These are phyloP conservation scores for Cantharellus anzutake DNA, from an alignment of 768 basidiomycete species.

Conservation along the genomic window DNA sequence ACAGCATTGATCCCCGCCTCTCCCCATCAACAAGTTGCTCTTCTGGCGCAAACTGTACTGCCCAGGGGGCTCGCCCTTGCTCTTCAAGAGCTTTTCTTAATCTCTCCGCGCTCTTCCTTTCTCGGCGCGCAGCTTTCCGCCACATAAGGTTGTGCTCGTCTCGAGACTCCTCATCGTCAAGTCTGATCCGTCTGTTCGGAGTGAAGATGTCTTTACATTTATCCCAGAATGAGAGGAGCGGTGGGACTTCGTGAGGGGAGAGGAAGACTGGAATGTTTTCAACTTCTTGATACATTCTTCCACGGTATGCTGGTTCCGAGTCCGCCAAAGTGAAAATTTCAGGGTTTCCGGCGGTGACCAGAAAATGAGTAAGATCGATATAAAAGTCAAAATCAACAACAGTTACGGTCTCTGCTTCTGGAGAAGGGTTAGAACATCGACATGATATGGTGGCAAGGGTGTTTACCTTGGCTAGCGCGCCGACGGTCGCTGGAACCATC, in stretches of 20 bases:
- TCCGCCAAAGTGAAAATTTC: constrained; percentile 46
- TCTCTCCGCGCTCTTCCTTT: background rate
- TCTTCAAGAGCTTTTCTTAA: background rate
- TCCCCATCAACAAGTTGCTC: too few species aligned
- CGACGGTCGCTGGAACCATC: too few species aligned
- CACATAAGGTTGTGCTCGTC: background rate
- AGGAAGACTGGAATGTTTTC: constrained; percentile 17
- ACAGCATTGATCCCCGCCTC: background rate
- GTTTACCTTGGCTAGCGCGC: too few species aligned
- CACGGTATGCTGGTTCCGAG: constrained; percentile 42
- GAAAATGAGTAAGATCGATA: constrained; percentile 31
- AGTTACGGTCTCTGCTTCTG: constrained; percentile 37
- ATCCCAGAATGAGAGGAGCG: too few species aligned
- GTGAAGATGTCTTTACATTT: background rate
- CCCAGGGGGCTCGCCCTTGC: too few species aligned
- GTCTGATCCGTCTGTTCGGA: background rate
- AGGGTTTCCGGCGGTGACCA: constrained; percentile 13
- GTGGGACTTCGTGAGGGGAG: too few species aligned
- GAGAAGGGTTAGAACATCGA: constrained; percentile 9
- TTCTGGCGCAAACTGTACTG: too few species aligned
- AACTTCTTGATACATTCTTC: constrained; percentile 39
- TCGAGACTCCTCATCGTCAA: background rate
- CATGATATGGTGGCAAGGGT: too few species aligned
- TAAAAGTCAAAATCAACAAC: constrained; percentile 53
- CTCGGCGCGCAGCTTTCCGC: background rate